These are phyloP conservation scores for Fraxinus anomala DNA, from an alignment of 257 asterid genomes.

Conservation along the genomic window DNA sequence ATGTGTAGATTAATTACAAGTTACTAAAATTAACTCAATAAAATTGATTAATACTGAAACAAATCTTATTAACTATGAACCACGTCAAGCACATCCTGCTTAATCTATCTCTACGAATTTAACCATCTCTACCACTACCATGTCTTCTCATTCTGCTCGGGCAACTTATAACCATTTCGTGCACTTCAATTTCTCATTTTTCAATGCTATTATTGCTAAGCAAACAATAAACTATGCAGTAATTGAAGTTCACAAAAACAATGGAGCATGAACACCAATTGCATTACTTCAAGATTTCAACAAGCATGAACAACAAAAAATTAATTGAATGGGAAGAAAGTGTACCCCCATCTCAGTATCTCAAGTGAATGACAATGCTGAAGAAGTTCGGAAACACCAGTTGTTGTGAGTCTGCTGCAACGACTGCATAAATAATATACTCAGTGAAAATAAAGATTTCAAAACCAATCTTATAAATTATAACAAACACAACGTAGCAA, in stretches of 20 bases:
- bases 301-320: background rate
- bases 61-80: background rate
- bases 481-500: background rate
- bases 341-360: conserved; percentile 97
- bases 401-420: conserved; percentile 67
- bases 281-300: conserved; percentile 18
- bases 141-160: background rate
- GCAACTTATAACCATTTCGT: background rate
- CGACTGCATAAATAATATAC: conserved; percentile 45
- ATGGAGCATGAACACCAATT: background rate
- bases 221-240: background rate
- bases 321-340: conserved; percentile 22
- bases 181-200: background rate
- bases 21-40: background rate
- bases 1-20: background rate
- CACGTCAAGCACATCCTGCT: background rate
- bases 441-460: conserved; percentile 16
- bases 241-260: conserved; percentile 16
- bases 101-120: background rate
- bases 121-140: background rate
- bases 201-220: background rate
- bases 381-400: conserved; percentile 75
- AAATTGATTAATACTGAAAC: background rate
- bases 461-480: background rate
- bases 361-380: conserved; percentile 66